A percentile compares a stretch with the other conserved stretches of the same genome.
Evolutionary conservation across 1,284 basidiomycete genomes (phyloP).

Genomic region (Vanrija humicola): DNA sequence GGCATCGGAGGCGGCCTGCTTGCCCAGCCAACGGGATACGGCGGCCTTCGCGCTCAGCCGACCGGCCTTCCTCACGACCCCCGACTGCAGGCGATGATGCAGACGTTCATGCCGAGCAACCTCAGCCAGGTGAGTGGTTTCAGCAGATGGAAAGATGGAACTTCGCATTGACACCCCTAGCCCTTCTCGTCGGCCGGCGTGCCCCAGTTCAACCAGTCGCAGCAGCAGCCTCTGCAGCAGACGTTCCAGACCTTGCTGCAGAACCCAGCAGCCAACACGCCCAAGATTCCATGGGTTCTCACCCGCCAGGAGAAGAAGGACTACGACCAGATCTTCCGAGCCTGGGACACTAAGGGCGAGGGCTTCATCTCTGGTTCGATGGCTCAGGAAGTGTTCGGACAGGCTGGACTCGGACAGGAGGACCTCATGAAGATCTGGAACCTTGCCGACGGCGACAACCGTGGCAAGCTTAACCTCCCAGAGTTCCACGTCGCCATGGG

Average conservation of each 20-base stretch:
- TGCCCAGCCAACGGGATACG: constrained; percentile 69
- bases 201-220: constrained; percentile 58
- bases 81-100: constrained; percentile 75
- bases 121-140: constrained; percentile 39
- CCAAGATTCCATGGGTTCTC: constrained; percentile 82
- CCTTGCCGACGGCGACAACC: constrained; percentile 81
- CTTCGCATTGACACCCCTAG: constrained; percentile 12
- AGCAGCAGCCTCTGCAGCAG: constrained; percentile 55
- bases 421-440: constrained; percentile 94
- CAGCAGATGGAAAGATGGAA: neutral
- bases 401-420: constrained; percentile 82
- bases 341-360: constrained; percentile 80
- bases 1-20: constrained; percentile 58
- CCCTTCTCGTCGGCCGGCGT: constrained; percentile 38
- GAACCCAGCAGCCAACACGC: constrained; percentile 64
- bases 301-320: constrained; percentile 91
- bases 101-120: constrained; percentile 68
- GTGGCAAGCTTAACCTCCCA: constrained; percentile 87
- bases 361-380: constrained; percentile 79
- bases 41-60: constrained; percentile 36
- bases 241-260: constrained; percentile 53
- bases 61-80: constrained; percentile 60
- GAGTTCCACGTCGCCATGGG: constrained; percentile 99
- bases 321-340: constrained; percentile 94
- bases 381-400: constrained; percentile 90